Base-by-base conservation (phyloP, 164 flowering plant species). In the Tetrastigma voinierianum region DNA sequence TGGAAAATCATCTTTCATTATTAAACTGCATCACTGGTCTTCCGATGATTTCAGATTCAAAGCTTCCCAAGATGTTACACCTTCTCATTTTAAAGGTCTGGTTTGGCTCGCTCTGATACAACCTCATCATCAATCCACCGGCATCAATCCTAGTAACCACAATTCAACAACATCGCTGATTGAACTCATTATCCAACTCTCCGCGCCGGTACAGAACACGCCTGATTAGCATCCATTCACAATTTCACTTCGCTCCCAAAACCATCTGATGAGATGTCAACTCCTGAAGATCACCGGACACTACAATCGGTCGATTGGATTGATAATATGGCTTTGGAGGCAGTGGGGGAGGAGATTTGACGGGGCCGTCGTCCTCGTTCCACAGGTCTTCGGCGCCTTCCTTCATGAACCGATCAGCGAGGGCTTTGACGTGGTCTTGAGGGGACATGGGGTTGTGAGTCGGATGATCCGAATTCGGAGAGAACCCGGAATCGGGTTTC, bases 351-450 rank as follows among this genome's bases (percentile, higher is more conserved):
- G 66, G 59, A 0, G 83, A 60, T 51, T 69, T 66, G 12, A 85
- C 15, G 2, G 97, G 96, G 1, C 98, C 97, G 17, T 95, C 99
- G 54, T 80, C 81, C 10, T 87, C 86, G 43, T 95, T 95, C 98
- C 99, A 95, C 71, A 92, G 72, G 63, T 95, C 99, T 63, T 87
- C 97, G 3, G 97, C 97, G 5, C 98, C 98, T 47, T 70, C 78
- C 66, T 88, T 90, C 87, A 89, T 79, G 77, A 95, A 95, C 65
- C 97, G 82, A 75, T 95, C 93, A 0, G 98, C 98, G 0, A 92
- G 78, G 9, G 84, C 91, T 64, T 83, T 88, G 57, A 90, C 65
- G 11, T 95, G 98, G 8, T 83, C 90, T n/a, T 74, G 57, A 13
- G 97, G 83, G 32, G 78, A 74, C 77, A 90, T 77, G 1, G 98